Base-by-base conservation (phyloP, 148 eudicot species). In the Vaccinium macrocarpon region DNA sequence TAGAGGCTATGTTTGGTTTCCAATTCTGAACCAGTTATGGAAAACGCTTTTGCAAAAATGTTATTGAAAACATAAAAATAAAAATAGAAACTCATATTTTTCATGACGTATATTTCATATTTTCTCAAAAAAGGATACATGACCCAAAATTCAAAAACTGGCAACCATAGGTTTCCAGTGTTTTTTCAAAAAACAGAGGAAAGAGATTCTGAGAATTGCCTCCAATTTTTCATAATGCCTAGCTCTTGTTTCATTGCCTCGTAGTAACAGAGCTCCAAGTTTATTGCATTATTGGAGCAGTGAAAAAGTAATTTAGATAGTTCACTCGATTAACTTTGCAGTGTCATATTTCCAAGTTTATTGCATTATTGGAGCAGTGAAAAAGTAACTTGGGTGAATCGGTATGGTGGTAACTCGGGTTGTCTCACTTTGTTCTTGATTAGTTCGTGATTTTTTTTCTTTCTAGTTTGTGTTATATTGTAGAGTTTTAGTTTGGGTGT, bases 241-340 rank as follows among this genome's bases (percentile, higher is more conserved):
- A 18, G 51, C n/a, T 73, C 23, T 42, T 19, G 42, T 7, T 42
- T 73, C 49, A 35, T 38, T 19, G 42, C n/a, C 51, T 18, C 51
- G 18, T 73, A 73, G 23, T 73, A 13, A 32, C 21, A 73, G n/a
- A 73, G 50, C 77, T 73, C 77, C 23, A 73, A 38, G 77, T 73
- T 35, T 16, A 38, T 18, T 35, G 49, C 77, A 73, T 73, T 42
- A 18, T 14, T 29, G 32, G 10, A 73, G 21, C 23, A 38, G 49
- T 16, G 76, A 71, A 32, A 29, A 71, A 71, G 46, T 6, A 29
- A 4, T 71, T 32, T 71, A 23, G 42, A 68, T 32, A 70, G 38
- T 25, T 27, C 74, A 29, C 73, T 68, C 73, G n/a, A n/a, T n/a
- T n/a, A n/a, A n/a, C n/a, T n/a, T n/a, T n/a, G n/a, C n/a, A n/a